Evolutionary conservation across 768 basidiomycete genomes (phyloP).

Genomic region (Xerocomus brunneocitrinus): DNA sequence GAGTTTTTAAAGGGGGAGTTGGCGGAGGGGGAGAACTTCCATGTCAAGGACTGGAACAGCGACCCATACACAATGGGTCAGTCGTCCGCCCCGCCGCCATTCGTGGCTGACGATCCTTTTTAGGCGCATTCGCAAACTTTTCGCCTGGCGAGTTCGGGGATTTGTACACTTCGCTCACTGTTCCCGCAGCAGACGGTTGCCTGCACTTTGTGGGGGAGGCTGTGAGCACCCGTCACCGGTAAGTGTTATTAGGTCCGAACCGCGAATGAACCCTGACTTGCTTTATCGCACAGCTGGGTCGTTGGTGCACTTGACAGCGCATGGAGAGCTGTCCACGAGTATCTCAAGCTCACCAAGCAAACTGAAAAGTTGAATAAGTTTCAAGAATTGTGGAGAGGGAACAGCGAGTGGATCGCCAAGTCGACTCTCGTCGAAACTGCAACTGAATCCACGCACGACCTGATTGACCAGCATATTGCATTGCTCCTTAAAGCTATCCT

Average conservation of each 20-base stretch:
- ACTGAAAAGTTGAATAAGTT: slow-evolving; percentile 12
- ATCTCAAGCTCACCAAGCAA: slow-evolving; percentile 16
- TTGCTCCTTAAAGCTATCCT: neutral
- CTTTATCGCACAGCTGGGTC: neutral
- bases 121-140: slow-evolving; percentile 40
- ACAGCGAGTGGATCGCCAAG: slow-evolving; percentile 25
- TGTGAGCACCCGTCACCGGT: slow-evolving; percentile 13
- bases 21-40: slow-evolving; percentile 13
- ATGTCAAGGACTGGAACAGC: slow-evolving; percentile 33
- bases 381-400: slow-evolving; percentile 28
- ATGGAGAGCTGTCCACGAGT: slow-evolving; percentile 31
- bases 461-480: slow-evolving; percentile 8
- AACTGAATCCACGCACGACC: neutral
- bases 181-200: slow-evolving; percentile 22
- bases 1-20: slow-evolving; percentile 14
- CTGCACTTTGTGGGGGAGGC: slow-evolving; percentile 17
- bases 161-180: slow-evolving; percentile 29
- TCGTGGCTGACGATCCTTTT: neutral
- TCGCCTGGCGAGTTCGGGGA: slow-evolving; percentile 36
- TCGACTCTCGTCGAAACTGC: neutral
- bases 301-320: slow-evolving; percentile 29
- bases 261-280: too few relatives aligned
- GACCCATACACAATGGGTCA: slow-evolving; percentile 34
- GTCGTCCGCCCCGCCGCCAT: neutral
- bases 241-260: neutral